Base-by-base conservation (phyloP, 2,329 filamentous ascomycete species). In the Drechslerella dactyloides region DNA sequence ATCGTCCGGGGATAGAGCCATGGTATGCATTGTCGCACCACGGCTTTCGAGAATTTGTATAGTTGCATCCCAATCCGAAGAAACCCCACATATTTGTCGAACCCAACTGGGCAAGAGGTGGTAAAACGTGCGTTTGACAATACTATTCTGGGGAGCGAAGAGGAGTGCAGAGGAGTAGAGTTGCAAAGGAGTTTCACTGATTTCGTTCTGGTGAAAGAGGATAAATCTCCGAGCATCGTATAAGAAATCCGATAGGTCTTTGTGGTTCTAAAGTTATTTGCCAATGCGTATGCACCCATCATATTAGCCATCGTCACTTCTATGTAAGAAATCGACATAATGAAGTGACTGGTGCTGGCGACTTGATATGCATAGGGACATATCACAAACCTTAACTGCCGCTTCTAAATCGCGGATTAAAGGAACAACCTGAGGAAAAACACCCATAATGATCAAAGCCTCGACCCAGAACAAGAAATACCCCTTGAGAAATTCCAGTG, bases 381-480 rank as follows among this genome's bases (percentile, higher is more conserved):
- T 19, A 15, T 56, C 30, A 23, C 53, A 2, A 21, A 54, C 11
- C 33, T 33, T 33, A 3, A 33, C 27, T 33, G 27, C 27, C 8
- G 27, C 27, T 8, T 33, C 27, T 8, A 33, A 33, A 8, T 33
- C 8, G 8, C 27, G 3, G 27, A 33, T 33, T 33, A 62, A 15
- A 23, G 2, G 3, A n/a, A 44, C 1, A 44, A 13, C 19, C 56
- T 75, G 62, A 27, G 57, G 76, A 1, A 73, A 55, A 54, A 77
- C 75, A 33, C 74, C 64, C 24, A 79, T 76, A 51, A 77, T 76
- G 37, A 76, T 76, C 54, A 80, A 75, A 8, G 78, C 79, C 68
- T 80, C 78, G 23, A 80, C 75, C 79, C 78, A 80, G 66, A 80
- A 76, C 0, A 80, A 76, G 58, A 79, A 55, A 74, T 80, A 76